Evolutionary conservation across 495 filamentous ascomycete genomes (phyloP).

Genomic region (Hypoxylon lienhwacheense): DNA sequence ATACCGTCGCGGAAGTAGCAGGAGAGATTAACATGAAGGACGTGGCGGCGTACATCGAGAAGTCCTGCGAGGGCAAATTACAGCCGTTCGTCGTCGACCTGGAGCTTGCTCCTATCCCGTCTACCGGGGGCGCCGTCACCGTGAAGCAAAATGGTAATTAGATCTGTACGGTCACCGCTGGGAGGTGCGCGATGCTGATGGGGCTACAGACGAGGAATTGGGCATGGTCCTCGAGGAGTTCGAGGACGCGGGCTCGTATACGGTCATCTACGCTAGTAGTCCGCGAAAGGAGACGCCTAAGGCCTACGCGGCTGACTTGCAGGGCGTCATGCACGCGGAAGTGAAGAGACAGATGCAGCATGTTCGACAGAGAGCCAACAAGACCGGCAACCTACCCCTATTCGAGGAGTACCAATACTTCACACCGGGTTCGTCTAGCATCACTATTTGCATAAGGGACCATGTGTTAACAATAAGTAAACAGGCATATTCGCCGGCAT

Average conservation of each 20-base stretch:
- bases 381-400: slow-evolving; percentile 55
- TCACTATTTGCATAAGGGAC: slow-evolving; percentile 8
- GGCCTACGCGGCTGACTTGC: slow-evolving; percentile 52
- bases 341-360: slow-evolving; percentile 47
- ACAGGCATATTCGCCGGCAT: slow-evolving; percentile 83
- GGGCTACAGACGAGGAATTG: slow-evolving; percentile 44
- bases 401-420: slow-evolving; percentile 94
- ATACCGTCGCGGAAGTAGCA: slow-evolving; percentile 61
- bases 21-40: slow-evolving; percentile 56
- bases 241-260: slow-evolving; percentile 45
- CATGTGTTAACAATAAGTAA: slow-evolving; percentile 37
- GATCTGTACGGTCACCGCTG: background rate
- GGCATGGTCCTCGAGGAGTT: slow-evolving; percentile 42
- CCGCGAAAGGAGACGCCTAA: slow-evolving; percentile 40
- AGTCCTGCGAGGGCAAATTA: slow-evolving; percentile 32
- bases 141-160: slow-evolving; percentile 65
- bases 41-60: slow-evolving; percentile 39
- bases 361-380: slow-evolving; percentile 26
- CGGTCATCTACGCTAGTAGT: slow-evolving; percentile 47
- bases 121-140: slow-evolving; percentile 49
- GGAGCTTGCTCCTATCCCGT: slow-evolving; percentile 50
- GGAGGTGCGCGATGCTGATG: slow-evolving; percentile 17
- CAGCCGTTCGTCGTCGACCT: slow-evolving; percentile 51
- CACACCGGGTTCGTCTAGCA: slow-evolving; percentile 56
- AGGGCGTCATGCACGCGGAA: slow-evolving; percentile 48